Base-by-base conservation (phyloP, 2,329 filamentous ascomycete genomes). In the Penicillium crustosum region DNA sequence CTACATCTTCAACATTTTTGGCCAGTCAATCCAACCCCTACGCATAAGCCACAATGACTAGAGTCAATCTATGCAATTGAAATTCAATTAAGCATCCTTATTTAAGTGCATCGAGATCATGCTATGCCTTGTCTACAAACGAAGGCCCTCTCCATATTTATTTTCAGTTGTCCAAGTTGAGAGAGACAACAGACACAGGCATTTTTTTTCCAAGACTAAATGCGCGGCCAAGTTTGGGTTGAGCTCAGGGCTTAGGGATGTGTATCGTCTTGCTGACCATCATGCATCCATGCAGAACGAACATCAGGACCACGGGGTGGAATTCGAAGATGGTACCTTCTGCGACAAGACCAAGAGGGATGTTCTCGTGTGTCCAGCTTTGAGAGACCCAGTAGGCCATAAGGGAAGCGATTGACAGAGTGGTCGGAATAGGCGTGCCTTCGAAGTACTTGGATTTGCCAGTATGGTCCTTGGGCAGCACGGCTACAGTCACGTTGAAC, bases 401-500 rank as follows among this genome's bases (percentile, higher is more conserved):
- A 57, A 96, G 69, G 15, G 82, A 86, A 61, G 91, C 91, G 66
- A 96, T 86, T 2, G 83, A 87, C 25, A 97, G 81, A 25, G 90
- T 93, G 3, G 92, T 97, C 1, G 94, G 94, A 69, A 97, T 97
- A 1, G 94, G 94, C 0, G 93, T 96, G 67, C 94, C 94, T 78
- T 99, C 94, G 68, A 99, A 99, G 79, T 96, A 99, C 71, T 89
- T 85, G 59, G 90, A 91, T 80, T 99, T 99, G 66, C 94, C 94
- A 0, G 84, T 86, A 49, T 87, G 89, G 73, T 99, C 94, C 78
- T 97, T 97, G 61, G 94, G 94, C 13, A 99, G 85, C 66, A 88
- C 87, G 36, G 87, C 83, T 38, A 94, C 93, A 12, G 94, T 97
- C 51, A 99, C 94, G 76, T 99, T 99, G 86, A 99, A 99, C 64